Evolutionary conservation across 805 yeast genomes (phyloP), one percentile per base, ranked within the genome.

Genomic region (Starmerella ratchasimensis): DNA sequence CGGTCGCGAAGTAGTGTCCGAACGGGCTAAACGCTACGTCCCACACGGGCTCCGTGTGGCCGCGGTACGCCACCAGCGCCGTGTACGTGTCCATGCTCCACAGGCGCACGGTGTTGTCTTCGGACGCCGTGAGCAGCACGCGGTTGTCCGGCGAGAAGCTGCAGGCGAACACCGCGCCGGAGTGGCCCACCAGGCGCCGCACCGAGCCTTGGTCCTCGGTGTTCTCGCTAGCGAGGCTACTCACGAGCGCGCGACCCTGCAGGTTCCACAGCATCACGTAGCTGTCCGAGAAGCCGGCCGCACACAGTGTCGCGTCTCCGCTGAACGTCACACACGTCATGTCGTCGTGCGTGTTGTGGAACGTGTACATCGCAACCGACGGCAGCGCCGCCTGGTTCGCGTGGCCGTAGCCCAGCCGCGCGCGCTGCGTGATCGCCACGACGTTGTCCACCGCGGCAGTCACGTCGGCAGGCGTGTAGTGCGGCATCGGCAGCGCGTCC

Each of bases 1-100:
- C 95, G 0, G 96, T 86, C n/a, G 93, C 95, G 59, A 90, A 90
- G 61, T 90, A 90, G 61, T 90, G 97, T 4, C 98, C 98, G 51
- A 80, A 63, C 2, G 98, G 98, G 2, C 94, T 76, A 54, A 83
- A 90, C 50, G 79, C 72, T 6, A 90, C 96, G 56, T 90, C 97
- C 98, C 98, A 90, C 20, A 90, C 80, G 1, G 98, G 97, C 49
- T 82, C 93, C 52, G 76, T 82, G 55, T 90, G 99, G 7, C 97
- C 96, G 57, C 82, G 83, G 61, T 90, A 90, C n/a, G 84, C 72
- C 1, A 90, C 98, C 34, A 90, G 65, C 1, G 93, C 76, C 1
- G 93, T 74, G 55, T 72, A 82, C 1, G 96, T 80, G 54, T 90
- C 97, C 58, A 82, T 60, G 1, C 95, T 82, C 99, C 98, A 90